Base-by-base conservation (phyloP, 306 rosid species). In the Hippophae rhamnoides region DNA sequence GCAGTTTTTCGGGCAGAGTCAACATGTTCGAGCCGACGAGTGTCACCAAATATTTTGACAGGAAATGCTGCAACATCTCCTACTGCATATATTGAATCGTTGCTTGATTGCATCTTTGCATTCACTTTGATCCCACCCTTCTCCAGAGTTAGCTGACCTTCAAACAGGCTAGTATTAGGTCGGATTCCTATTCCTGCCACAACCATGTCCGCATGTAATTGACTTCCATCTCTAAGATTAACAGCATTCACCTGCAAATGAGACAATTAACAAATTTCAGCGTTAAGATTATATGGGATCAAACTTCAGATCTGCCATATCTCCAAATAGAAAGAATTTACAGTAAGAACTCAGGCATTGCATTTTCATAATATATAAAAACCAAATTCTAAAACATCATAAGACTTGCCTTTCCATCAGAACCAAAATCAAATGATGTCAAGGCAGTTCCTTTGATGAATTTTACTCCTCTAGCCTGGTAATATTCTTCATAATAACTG, bases 31-130 rank as follows among this genome's bases (percentile, higher is more conserved):
- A 92, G 99, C 64, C 99, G 83, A 10, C 99, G 84, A 8, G 74
- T 80, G 70, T 92, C 99, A 25, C 86, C 86, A 68, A 92, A 84
- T 31, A 86, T 78, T 72, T 86, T 92, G 73, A 92, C 97, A 3
- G 95, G 99, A 84, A 92, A 92, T 66, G 99, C 66, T 18, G 99
- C 99, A 57, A 88, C 99, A 66, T 92, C 99, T 68, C 99, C 97
- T 43, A 88, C 86, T 12, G 99, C 99, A 56, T 88, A 86, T 59
- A 92, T 85, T 10, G 95, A 84, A 67, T 76, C 76, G 69, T 92
- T 86, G 69, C 97, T 88, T 0, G 99, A 85, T 69, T 88, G 99
- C 76, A 92, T 61, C 66, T 62, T 86, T 64, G 90, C 99, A 48
- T 92, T 88, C 67, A 92, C 99, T 76, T 88, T 92, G 81, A 92